phyloP scores from a whole-genome alignment of 768 basidiomycete species.

The Suillus hirtellus region DNA sequence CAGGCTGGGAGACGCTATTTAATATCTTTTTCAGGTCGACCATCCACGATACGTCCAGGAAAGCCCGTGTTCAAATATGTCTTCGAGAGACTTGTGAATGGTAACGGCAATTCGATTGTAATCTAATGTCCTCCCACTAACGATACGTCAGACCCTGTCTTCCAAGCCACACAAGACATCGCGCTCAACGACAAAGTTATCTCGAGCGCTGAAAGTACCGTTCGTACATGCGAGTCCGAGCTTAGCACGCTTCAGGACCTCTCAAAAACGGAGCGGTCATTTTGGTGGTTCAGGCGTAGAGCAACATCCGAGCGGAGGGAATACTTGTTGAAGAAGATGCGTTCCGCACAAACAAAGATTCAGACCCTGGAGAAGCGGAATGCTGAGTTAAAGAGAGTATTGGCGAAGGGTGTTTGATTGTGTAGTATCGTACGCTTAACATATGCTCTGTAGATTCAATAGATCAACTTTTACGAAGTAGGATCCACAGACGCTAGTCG shows the following conservation, averaged over 20 bases:
- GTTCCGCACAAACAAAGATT: constrained; percentile 64
- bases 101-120: constrained; percentile 35
- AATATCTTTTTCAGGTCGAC: constrained; percentile 58
- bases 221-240: constrained; percentile 77
- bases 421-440: background rate
- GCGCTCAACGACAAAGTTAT: constrained; percentile 73
- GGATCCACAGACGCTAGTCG: background rate
- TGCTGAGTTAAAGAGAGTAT: constrained; percentile 56
- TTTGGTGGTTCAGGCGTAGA: constrained; percentile 44
- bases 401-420: constrained; percentile 42
- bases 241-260: constrained; percentile 68
- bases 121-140: constrained; percentile 9
- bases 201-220: constrained; percentile 55
- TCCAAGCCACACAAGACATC: constrained; percentile 81
- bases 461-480: background rate
- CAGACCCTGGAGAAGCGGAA: constrained; percentile 74
- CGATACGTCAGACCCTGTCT: constrained; percentile 58
- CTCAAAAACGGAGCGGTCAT: constrained; percentile 45
- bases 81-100: constrained; percentile 79
- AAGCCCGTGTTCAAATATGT: constrained; percentile 88
- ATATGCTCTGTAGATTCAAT: background rate
- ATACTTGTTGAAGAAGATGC: constrained; percentile 77
- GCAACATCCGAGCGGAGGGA: constrained; percentile 60
- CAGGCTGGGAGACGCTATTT: background rate
- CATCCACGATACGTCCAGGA: constrained; percentile 82